Conservation (phyloP, 75 land plant genomes). For the Pinus taeda region DNA sequence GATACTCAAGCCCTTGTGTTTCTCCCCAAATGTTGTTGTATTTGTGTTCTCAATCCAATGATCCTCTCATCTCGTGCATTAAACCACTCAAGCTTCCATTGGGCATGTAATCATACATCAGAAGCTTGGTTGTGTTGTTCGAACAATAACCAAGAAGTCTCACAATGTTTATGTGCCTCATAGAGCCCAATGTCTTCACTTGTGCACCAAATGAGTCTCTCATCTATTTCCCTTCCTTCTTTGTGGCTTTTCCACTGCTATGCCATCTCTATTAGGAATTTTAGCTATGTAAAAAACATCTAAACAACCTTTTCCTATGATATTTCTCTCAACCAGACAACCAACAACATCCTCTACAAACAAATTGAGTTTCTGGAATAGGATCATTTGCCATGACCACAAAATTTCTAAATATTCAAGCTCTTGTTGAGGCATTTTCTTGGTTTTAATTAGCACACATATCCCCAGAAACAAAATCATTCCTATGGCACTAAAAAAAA, state of each 20-base stretch:
- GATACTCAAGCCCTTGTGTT: conserved; percentile 79
- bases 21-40: conserved; percentile 73
- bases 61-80: conserved; percentile 51
- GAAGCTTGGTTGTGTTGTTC: conserved; percentile 55
- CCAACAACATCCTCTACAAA: conserved; percentile 50
- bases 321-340: conserved; percentile 45
- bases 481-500: neutral
- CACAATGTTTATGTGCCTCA: conserved; percentile 84
- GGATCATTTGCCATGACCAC: conserved; percentile 80
- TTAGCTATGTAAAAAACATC: conserved; percentile 65
- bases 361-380: conserved; percentile 72
- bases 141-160: conserved; percentile 72
- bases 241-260: conserved; percentile 84
- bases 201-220: conserved; percentile 60
- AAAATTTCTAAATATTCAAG: conserved; percentile 33
- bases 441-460: conserved; percentile 1
- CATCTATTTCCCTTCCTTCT: conserved; percentile 24
- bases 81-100: conserved; percentile 64
- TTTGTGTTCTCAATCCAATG: conserved; percentile 69
- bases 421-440: neutral
- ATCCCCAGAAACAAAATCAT: neutral
- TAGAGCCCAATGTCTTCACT: conserved; percentile 61
- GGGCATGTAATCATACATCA: conserved; percentile 86
- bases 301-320: conserved; percentile 69
- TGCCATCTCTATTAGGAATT: conserved; percentile 30